These are phyloP conservation scores for Blastosporella zonata DNA, from an alignment of 1,284 basidiomycete genomes.

Conservation along the genomic window DNA sequence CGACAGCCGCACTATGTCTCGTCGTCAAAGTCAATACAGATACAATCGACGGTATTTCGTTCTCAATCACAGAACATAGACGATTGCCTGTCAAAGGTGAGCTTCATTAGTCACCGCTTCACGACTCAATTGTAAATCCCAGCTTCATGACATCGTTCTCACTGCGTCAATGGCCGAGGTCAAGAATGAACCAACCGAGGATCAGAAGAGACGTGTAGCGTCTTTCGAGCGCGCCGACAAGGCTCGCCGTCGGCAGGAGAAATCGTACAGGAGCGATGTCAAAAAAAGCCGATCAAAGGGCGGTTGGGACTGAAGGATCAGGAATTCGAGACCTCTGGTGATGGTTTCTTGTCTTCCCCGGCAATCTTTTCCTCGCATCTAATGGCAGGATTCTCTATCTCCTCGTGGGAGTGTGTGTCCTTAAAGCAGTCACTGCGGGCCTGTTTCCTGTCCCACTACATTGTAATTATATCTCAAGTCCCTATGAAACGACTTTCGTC, in stretches of 20 bases:
- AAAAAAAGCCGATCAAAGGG: conserved; percentile 27
- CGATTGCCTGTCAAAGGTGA: conserved; percentile 66
- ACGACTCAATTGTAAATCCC: conserved; percentile 1
- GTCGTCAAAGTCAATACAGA: conserved; percentile 60
- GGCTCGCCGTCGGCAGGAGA: conserved; percentile 44
- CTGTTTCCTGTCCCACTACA: no score
- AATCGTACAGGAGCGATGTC: conserved; percentile 46
- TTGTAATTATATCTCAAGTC: no score
- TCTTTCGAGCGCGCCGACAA: conserved; percentile 43
- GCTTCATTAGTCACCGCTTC: conserved; percentile 16
- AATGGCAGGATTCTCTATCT: no score
- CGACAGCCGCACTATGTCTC: conserved; percentile 60
- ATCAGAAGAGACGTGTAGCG: conserved; percentile 55
- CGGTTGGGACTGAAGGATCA: conserved; percentile 20
- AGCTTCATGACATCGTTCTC: conserved; percentile 58
- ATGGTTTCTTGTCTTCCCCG: no score
- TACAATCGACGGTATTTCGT: conserved; percentile 66
- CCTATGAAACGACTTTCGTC: no score
- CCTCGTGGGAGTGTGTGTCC: no score
- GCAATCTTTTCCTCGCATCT: no score
- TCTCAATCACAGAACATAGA: conserved; percentile 74
- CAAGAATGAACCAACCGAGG: conserved; percentile 51
- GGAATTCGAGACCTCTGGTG: no score
- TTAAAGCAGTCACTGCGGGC: no score
- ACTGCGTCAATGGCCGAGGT: conserved; percentile 45